Evolutionary conservation across 2,329 filamentous ascomycete genomes (phyloP), one percentile per base, ranked within the genome.

Genomic region (Metarhizium rileyi): DNA sequence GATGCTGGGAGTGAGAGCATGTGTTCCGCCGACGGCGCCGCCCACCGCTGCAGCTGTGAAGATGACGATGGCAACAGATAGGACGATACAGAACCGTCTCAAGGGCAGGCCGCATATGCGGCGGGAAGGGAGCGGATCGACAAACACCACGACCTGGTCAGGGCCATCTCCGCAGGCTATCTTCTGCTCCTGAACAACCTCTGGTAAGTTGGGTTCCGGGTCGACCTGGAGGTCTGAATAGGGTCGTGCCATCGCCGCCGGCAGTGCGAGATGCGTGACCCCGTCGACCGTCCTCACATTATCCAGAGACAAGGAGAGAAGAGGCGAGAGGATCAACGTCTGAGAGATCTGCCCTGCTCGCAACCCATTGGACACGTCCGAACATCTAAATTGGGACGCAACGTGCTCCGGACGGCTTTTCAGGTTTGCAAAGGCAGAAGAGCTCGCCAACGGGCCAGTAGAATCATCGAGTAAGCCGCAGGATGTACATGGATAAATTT

Each of bases 201-300:
- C 47, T 12, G 47, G 18, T 14, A 8, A 35, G 20, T 3, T 33
- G 23, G 42, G n/a, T 25, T 33, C 33, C 5, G 38, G 27, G 33
- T 35, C 36, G 27, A 52, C 50, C 44, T 49, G 36, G 26, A 52
- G 47, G 35, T 52, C 47, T 22, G 50, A 52, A 44, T 52, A 47
- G 3, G 10, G 25, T 16, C 16, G 9, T 36, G 33, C 8, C 33
- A 36, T 36, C n/a, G n/a, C n/a, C n/a, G n/a, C n/a, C n/a, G n/a
- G n/a, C n/a, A n/a, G n/a, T n/a, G n/a, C n/a, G n/a, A n/a, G n/a
- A n/a, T n/a, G n/a, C n/a, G n/a, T n/a, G n/a, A n/a, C n/a, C n/a
- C n/a, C n/a, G n/a, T n/a, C n/a, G n/a, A n/a, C n/a, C n/a, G n/a
- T n/a, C n/a, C n/a, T n/a, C n/a, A n/a, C n/a, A n/a, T n/a, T n/a